Conservation (phyloP, 495 filamentous ascomycete genomes). For the Xylaria palmicola region DNA sequence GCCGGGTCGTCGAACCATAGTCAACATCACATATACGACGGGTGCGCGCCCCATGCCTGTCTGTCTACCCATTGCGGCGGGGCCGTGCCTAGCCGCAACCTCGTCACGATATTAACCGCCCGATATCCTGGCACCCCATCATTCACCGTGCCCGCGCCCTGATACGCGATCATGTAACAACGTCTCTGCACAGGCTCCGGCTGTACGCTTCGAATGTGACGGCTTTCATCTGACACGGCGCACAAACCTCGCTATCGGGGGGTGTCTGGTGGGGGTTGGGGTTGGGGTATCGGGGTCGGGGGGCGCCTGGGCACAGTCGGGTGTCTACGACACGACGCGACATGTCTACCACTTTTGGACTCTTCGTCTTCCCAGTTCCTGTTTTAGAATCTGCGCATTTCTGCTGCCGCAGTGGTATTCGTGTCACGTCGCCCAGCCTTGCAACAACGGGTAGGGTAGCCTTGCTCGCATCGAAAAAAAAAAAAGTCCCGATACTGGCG, state of each 20-base stretch:
- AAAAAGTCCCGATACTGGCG: background rate
- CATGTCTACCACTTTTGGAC: no score
- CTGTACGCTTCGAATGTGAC: slow-evolving; percentile 4
- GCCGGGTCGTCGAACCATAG: background rate
- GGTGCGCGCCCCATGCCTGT: no score
- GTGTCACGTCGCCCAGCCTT: background rate
- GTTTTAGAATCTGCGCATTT: background rate
- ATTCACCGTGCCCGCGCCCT: background rate
- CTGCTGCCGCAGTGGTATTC: no score
- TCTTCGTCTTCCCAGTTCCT: no score
- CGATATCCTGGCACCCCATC: slow-evolving; percentile 1
- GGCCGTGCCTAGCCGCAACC: slow-evolving; percentile 3
- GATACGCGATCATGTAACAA: slow-evolving; percentile 10
- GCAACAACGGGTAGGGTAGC: background rate
- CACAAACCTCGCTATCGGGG: background rate
- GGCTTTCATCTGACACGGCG: background rate
- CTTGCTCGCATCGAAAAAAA: background rate
- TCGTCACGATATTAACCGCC: background rate
- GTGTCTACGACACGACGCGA: no score
- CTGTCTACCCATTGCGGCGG: background rate
- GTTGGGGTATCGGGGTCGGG: background rate
- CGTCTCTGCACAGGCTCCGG: background rate
- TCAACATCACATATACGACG: slow-evolving; percentile 1
- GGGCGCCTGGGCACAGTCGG: background rate
- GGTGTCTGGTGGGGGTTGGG: background rate